phyloP scores from a whole-genome alignment of 257 asterid genomes.

The Forsythia suspensa region DNA sequence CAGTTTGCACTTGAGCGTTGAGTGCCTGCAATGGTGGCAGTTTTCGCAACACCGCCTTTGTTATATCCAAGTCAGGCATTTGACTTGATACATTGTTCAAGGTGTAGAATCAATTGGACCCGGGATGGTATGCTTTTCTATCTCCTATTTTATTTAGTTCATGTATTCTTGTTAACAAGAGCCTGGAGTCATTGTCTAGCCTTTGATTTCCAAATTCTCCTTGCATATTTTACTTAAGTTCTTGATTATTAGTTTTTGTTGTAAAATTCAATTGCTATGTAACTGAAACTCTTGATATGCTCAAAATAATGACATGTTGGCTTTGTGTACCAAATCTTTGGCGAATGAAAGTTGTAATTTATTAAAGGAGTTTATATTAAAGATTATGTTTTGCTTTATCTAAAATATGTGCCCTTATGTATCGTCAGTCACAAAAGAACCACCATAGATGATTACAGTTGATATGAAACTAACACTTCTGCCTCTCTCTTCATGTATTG shows the following conservation, averaged over 20 bases:
- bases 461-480: slow-evolving; percentile 11
- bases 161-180: slow-evolving; percentile 2
- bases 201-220: not conserved
- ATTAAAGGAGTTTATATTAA: not conserved
- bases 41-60: slow-evolving; percentile 75
- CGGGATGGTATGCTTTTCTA: slow-evolving; percentile 70
- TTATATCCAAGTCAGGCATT: slow-evolving; percentile 94
- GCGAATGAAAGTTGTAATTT: not conserved
- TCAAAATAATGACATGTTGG: not conserved
- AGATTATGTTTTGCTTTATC: not conserved
- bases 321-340: not conserved
- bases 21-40: slow-evolving; percentile 94
- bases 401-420: not conserved
- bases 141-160: not conserved
- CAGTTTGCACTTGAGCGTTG: slow-evolving; percentile 99
- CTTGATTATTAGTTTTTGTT: not conserved
- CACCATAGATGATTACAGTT: not conserved
- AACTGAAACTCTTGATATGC: not conserved
- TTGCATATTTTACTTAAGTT: not conserved
- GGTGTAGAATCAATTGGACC: slow-evolving; percentile 97
- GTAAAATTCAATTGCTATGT: not conserved
- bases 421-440: slow-evolving; percentile 1
- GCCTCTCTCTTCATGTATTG: slow-evolving; percentile 15
- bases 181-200: not conserved
- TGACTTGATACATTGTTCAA: slow-evolving; percentile 89